phyloP scores from a whole-genome alignment of 441 rosid species.

The Brassica balearica region DNA sequence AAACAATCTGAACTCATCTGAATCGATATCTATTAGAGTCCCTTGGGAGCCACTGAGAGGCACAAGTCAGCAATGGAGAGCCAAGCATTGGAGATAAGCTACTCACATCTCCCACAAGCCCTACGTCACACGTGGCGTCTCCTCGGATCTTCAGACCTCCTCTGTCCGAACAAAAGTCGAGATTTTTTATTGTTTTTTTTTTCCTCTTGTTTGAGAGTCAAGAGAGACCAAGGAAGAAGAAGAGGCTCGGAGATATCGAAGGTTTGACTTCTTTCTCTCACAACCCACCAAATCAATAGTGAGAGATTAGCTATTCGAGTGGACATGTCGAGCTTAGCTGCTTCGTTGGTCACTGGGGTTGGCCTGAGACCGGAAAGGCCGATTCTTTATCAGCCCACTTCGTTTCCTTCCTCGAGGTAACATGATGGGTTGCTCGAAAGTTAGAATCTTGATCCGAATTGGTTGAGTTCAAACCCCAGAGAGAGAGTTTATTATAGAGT shows the following conservation, averaged over 20 bases:
- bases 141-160: slow-evolving; percentile 14
- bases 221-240: slow-evolving; percentile 9
- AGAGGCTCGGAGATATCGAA: slow-evolving; percentile 4
- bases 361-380: slow-evolving; percentile 37
- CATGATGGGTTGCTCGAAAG: slow-evolving; percentile 17
- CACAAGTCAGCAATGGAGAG: slow-evolving; percentile 54
- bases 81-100: slow-evolving; percentile 78
- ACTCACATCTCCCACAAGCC: slow-evolving; percentile 34
- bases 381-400: slow-evolving; percentile 20
- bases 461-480: slow-evolving; percentile 1
- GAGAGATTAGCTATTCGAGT: background rate
- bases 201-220: background rate
- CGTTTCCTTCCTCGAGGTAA: slow-evolving; percentile 36
- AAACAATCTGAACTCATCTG: slow-evolving; percentile 1
- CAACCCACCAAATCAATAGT: slow-evolving; percentile 12
- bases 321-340: slow-evolving; percentile 52
- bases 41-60: slow-evolving; percentile 32
- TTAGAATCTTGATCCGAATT: slow-evolving; percentile 16
- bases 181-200: background rate
- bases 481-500: background rate
- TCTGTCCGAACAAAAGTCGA: slow-evolving; percentile 1
- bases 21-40: background rate
- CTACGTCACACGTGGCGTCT: slow-evolving; percentile 29
- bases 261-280: slow-evolving; percentile 9
- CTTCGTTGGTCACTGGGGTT: slow-evolving; percentile 41